Evolutionary conservation across 2,329 filamentous ascomycete genomes (phyloP), one percentile per base, ranked within the genome.

Genomic region (Dothistroma septosporum): DNA sequence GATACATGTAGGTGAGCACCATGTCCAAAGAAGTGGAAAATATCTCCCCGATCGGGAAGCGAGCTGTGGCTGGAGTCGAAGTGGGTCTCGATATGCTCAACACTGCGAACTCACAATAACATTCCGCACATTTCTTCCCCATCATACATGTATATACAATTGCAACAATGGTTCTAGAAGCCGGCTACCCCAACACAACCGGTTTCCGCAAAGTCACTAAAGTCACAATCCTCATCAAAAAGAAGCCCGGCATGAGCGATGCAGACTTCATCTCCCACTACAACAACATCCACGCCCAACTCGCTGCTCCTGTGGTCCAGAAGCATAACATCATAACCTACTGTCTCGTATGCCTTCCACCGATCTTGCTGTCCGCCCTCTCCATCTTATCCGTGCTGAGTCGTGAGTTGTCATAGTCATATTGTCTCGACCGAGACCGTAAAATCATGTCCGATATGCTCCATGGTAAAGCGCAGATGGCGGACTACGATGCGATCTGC

Each of bases 181-280:
- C 78, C 31, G 77, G 78, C 55, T 79, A 80, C 60, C 71, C 76
- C 11, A 72, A 74, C 64, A 78, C 77, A 0, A 74, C 70, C 21
- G 77, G 77, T 58, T 80, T 80, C 67, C 75, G 77, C 58, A 79
- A 78, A 65, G 77, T 80, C 24, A 75, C 77, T 63, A 79, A 79
- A 68, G 77, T 72, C 46, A 78, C 77, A 12, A 76, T 80, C 44
- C 68, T 79, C 57, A 73, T 80, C 53, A 78, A 78, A 67, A 80
- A 80, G 70, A 79, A 79, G 60, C 70, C 76, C 9, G 77, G 74
- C 66, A 75, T 80, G 70, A 76, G 72, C 49, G 78, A 79, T 63
- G 74, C 66, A 5, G 76, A 73, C 57, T 80, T 80, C 63, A 74
- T 79, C 62, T 68, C 76, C 32, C 76, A 79, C 62, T 79, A 79